phyloP scores from a whole-genome alignment of 108 stramenopile genomes.

The Nannochloropsis oceanica region DNA sequence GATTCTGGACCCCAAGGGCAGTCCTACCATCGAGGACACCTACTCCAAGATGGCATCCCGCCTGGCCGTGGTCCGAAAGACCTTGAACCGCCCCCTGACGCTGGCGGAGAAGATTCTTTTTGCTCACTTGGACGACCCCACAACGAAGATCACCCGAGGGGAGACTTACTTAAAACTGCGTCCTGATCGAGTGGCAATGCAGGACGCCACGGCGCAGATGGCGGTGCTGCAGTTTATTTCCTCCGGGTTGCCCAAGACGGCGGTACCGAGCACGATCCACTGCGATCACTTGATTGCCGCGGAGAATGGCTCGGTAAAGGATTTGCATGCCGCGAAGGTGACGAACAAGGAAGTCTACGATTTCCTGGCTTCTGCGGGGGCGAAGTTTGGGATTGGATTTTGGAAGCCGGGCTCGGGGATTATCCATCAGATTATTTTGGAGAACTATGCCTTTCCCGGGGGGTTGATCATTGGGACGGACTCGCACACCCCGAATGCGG shows the following conservation, averaged over 20 bases:
- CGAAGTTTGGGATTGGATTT: conserved; percentile 37
- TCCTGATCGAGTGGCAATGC: conserved; percentile 39
- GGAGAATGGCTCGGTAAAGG: conserved; percentile 24
- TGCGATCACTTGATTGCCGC: conserved; percentile 41
- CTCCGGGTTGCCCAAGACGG: conserved; percentile 37
- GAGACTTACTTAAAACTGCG: conserved; percentile 40
- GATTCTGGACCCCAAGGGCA: conserved; percentile 31
- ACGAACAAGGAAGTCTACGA: conserved; percentile 24
- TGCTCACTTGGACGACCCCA: conserved; percentile 34
- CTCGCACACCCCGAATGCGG: conserved; percentile 41
- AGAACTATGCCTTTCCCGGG: conserved; percentile 42
- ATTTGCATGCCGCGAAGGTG: conserved; percentile 22
- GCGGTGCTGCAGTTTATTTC: conserved; percentile 43
- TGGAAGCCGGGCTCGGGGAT: conserved; percentile 37
- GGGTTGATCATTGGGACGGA: conserved; percentile 41
- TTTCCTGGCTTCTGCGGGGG: conserved; percentile 32
- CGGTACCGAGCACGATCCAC: conserved; percentile 36
- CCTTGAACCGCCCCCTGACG: conserved; percentile 30
- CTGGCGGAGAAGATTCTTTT: conserved; percentile 37
- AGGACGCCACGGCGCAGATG: conserved; percentile 41
- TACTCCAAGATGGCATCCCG: conserved; percentile 24
- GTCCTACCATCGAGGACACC: conserved; percentile 34
- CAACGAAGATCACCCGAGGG: conserved; percentile 15
- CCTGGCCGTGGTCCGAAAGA: conserved; percentile 28
- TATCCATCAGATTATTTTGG: conserved; percentile 39